Conservation (phyloP, 2,329 filamentous ascomycete species). For the Scolecobasidium constrictum region DNA sequence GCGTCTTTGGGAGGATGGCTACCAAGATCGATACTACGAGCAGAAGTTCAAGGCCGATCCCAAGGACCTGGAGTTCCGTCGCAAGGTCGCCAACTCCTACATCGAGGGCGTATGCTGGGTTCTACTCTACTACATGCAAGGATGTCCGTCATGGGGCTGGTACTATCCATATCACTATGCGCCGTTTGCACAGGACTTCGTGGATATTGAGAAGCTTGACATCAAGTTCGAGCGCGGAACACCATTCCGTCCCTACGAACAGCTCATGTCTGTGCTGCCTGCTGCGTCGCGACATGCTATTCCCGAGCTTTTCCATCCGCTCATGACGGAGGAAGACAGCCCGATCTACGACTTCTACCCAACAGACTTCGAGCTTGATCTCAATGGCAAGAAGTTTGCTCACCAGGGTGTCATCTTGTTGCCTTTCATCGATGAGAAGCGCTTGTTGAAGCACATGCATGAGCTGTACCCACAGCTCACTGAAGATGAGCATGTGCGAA, state of each 20-base stretch:
- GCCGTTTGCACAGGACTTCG: constrained; percentile 92
- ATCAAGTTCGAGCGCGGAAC: constrained; percentile 74
- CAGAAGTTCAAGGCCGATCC: constrained; percentile 86
- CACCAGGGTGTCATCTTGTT: constrained; percentile 94
- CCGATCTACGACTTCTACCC: constrained; percentile 98
- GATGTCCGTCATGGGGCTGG: constrained; percentile 98
- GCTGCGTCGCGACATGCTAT: constrained; percentile 88
- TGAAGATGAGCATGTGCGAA: constrained; percentile 66
- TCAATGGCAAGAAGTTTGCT: constrained; percentile 97
- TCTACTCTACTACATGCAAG: constrained; percentile 92
- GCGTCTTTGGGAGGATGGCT: constrained; percentile 88
- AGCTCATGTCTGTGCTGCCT: constrained; percentile 95
- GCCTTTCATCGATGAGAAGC: constrained; percentile 90
- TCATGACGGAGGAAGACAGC: constrained; percentile 83
- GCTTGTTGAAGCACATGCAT: constrained; percentile 70
- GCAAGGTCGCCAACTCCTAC: constrained; percentile 82
- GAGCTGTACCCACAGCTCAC: constrained; percentile 72
- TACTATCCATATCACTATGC: constrained; percentile 98
- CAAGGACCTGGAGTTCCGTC: constrained; percentile 73
- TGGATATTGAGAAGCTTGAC: constrained; percentile 66
- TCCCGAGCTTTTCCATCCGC: constrained; percentile 73
- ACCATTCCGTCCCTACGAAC: constrained; percentile 87
- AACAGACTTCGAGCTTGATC: constrained; percentile 80
- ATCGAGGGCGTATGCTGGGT: constrained; percentile 95
- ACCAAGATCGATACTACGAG: constrained; percentile 91